Base-by-base conservation (phyloP, 257 asterid genomes). In the Datura wrightii region DNA sequence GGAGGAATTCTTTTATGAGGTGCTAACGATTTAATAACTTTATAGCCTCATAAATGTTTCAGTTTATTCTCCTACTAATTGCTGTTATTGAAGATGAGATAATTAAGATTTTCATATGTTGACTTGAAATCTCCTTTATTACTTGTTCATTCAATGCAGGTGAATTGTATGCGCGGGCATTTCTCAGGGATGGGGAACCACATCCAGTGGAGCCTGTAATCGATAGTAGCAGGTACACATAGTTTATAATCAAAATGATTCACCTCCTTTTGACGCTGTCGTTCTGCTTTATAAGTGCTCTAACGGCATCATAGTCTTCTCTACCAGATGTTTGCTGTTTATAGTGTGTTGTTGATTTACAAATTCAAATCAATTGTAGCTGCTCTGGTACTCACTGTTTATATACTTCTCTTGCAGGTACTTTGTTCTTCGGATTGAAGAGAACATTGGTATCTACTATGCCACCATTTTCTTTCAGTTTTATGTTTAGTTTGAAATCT, bases 161-260 rank as follows among this genome's bases (percentile, higher is more conserved):
- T 85, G 99, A 97, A 87, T 85, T 97, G 80, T 97, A 97, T 93
- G 99, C 99, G 59, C 97, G 96, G 83, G 97, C 99, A 48, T 97
- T 95, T 93, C 84, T 97, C 86, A 91, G 97, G 89, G 99, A 94
- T 4, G 99, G 99, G 83, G 99, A 97, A 84, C 99, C 94, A 44
- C 99, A 97, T 87, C 99, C 99, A 6, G 96, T 97, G 89, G 99
- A 97, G 93, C 80, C 99, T 86, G 99, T 97, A 84, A 94, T 95
- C 84, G 99, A 97, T 87, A 97, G 99, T 87, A 97, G 99, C 99
- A 97, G 99, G 99, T 95, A 52, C n/a, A 58, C 62, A 78, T 37
- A 72, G 82, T 46, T 83, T 70, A 31, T 84, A 19, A 15, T 70
- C 39, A 34, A 84, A 42, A 62, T 70, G 13, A 46, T 39, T 83